Base-by-base conservation (phyloP, 1,284 basidiomycete genomes). In the Bjerkandera adusta region DNA sequence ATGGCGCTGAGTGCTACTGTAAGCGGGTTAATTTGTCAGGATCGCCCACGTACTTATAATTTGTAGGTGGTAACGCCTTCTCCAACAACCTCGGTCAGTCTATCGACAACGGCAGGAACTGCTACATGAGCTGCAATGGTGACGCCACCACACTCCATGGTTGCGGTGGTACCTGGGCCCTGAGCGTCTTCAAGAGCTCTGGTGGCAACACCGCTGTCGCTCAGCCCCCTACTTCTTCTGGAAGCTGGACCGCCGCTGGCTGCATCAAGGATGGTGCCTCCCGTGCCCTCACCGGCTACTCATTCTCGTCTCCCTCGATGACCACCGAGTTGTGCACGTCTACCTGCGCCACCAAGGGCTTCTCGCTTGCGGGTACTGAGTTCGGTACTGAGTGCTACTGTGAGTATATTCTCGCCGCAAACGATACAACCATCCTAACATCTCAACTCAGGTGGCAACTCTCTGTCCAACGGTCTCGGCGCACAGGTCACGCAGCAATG, bases 351-450 rank as follows among this genome's bases (percentile, higher is more conserved):
- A 16, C 36, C 26, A 53, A 34, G 43, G 59, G 59, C 24, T 57
- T 57, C 55, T 39, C 49, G 30, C 43, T 58, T 22, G 57, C 59
- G 36, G 59, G 59, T 16, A 36, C 57, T 38, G 59, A 61, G 53
- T 61, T 53, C 53, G 46, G 53, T 43, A 43, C 48, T 36, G 59
- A 61, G 51, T 61, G 59, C 54, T 61, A 61, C 54, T 61, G 59
- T 51, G 35, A 7, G 48, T 41, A 2, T 25, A 20, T 45, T 3
- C 30, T 25, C 15, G 20, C 21, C 20, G 33, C 24, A n/a, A 13
- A 22, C 32, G n/a, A 30, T 15, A 7, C 22, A 16, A 25, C 22
- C n/a, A 20, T 37, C 4, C 34, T 44, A 21, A 32, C 43, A 13
- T 18, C 2, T 5, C 20, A 8, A 20, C 25, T 5, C 22, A 58